Percentiles rank a stretch among this genome's conserved stretches.
Evolutionary conservation across 2,329 filamentous ascomycete genomes (phyloP).

Genomic region (Pleurostoma richardsiae): DNA sequence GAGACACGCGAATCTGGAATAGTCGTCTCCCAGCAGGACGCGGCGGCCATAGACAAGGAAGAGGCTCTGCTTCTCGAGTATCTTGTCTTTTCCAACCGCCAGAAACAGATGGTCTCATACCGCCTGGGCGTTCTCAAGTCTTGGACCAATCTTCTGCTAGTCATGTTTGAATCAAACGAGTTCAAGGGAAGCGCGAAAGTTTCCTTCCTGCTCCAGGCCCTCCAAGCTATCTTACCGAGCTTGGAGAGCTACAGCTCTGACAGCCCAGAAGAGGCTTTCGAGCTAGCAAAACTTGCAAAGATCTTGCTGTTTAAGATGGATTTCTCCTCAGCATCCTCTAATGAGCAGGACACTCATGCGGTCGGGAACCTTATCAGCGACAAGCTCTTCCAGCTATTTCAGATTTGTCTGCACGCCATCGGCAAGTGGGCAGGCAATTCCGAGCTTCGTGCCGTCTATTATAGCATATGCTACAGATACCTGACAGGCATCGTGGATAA

Average conservation of each 20-base stretch:
- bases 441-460: conserved; percentile 76
- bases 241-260: conserved; percentile 72
- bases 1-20: conserved; percentile 49
- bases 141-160: conserved; percentile 80
- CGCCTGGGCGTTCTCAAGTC: conserved; percentile 67
- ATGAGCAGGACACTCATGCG: conserved; percentile 34
- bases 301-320: conserved; percentile 69
- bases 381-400: conserved; percentile 86
- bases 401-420: conserved; percentile 76
- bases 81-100: conserved; percentile 58
- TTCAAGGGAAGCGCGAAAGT: conserved; percentile 68
- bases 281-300: conserved; percentile 73
- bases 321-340: conserved; percentile 35
- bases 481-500: conserved; percentile 63
- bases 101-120: conserved; percentile 49
- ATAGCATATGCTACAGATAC: conserved; percentile 87
- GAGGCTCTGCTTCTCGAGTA: conserved; percentile 56
- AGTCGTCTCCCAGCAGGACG: conserved; percentile 43
- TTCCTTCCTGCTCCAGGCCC: conserved; percentile 76
- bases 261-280: conserved; percentile 63
- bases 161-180: conserved; percentile 78
- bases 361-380: conserved; percentile 76
- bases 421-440: conserved; percentile 66
- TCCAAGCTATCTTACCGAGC: conserved; percentile 84
- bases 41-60: conserved; percentile 49